Conservation (phyloP, 805 yeast genomes). For the Wickerhamomyces kurtzmanii region DNA sequence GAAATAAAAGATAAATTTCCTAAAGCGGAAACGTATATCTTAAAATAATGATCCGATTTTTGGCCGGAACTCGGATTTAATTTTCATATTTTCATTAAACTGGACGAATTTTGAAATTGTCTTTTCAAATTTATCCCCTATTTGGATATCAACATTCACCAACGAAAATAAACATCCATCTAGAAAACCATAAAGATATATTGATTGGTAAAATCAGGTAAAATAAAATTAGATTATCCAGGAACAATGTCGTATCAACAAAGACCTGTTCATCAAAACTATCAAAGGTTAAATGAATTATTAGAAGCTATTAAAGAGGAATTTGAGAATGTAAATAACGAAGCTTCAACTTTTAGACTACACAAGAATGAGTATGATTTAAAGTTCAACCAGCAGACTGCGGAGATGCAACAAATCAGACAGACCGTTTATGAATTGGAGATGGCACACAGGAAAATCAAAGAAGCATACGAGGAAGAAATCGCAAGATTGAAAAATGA, state of each 20-base stretch:
- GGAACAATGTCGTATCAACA: slow-evolving; percentile 16
- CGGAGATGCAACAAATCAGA: slow-evolving; percentile 88
- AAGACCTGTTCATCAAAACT: slow-evolving; percentile 16
- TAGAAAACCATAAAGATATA: no score
- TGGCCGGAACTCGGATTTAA: no score
- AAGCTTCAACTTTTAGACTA: slow-evolving; percentile 76
- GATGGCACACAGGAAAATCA: slow-evolving; percentile 87
- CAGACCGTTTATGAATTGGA: slow-evolving; percentile 92
- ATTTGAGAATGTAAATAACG: slow-evolving; percentile 75
- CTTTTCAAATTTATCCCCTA: no score
- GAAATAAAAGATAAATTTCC: no score
- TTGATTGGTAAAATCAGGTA: no score
- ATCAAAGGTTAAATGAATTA: slow-evolving; percentile 54
- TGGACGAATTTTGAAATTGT: no score
- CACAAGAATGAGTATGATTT: slow-evolving; percentile 91
- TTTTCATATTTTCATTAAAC: no score
- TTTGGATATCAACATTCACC: no score
- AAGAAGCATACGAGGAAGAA: slow-evolving; percentile 94
- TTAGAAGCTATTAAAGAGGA: slow-evolving; percentile 89
- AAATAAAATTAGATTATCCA: no score
- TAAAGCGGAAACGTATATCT: no score
- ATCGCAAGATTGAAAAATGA: slow-evolving; percentile 78
- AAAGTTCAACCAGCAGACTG: slow-evolving; percentile 84
- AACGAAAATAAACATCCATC: no score
- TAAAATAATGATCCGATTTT: no score